Base-by-base conservation (phyloP, 768 basidiomycete species). In the Rhodotorula sphaerocarpa region DNA sequence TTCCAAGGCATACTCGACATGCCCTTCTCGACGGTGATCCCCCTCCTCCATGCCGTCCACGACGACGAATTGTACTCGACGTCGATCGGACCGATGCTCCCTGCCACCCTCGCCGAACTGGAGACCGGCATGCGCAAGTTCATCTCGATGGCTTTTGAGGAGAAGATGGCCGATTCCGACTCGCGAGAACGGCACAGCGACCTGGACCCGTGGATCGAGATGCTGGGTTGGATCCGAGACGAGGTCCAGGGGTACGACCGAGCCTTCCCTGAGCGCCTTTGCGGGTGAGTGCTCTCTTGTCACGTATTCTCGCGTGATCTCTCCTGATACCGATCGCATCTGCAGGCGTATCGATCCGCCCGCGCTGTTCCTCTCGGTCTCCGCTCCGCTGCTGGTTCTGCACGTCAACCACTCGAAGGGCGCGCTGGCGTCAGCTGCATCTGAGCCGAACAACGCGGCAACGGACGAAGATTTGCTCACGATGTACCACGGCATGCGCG, bases 171-270 rank as follows among this genome's bases (percentile, higher is more conserved):
- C 39, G 70, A 66, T 7, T 70, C 74, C 23, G 65, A 75, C 70
- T 39, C 71, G 54, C 45, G 44, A 42, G 61, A 62, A 12, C 44
- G 59, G 9, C 85, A 86, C 18, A 90, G 90, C 70, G 79, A 85
- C 45, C 88, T 90, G 0, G 76, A 89, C 41, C 89, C 90, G 2
- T 76, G 92, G 42, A 76, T 93, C 33, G 75, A 87, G 33, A 83
- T 93, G 82, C 88, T 88, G 7, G 86, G 87, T 50, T 92, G 93
- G 76, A 76, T 95, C 3, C 90, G 93, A 79, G 93, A 90, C 74
- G 77, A 80, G 42, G 83, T 87, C 23, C 91, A 92, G 75, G 76
- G 80, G 30, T 79, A 93, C 39, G 87, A 91, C 74, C 90, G 90
- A 75, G 82, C 86, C 61, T 99, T 93, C 76, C 83, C 85, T 0